Evolutionary conservation across 306 rosid species (phyloP), one percentile per base, ranked within the genome.

Genomic region (Begonia peltatifolia): DNA sequence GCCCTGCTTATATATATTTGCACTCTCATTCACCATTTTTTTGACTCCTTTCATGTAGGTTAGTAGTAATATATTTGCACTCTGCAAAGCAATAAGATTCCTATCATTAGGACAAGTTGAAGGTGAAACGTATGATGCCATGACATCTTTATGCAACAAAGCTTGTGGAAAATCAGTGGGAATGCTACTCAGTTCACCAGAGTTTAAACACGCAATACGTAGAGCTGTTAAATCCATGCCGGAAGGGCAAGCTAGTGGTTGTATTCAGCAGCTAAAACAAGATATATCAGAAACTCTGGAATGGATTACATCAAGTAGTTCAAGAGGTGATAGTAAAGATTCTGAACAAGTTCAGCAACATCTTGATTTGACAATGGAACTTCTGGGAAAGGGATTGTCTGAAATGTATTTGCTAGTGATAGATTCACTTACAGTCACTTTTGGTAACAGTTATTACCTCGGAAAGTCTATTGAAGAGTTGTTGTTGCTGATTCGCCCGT

Each of bases 241-340:
- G 38, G 97, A 85, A 78, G 95, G 97, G 46, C 87, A 85, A 76
- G 90, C 76, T 17, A 75, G 79, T 59, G 81, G 72, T 55, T 82
- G 73, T 69, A 61, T 85, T 65, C 71, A 64, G 50, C 79, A 74
- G 68, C 58, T 85, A 59, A 70, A 73, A 35, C 65, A 48, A 52
- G 95, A 85, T 65, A 55, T 82, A 71, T 75, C 90, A 17, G 83
- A 78, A 73, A 69, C 90, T 62, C 67, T 83, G 5, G 72, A 36
- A 66, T 85, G 97, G 97, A 57, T 85, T 61, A 80, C 67, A 66
- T 55, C 43, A 52, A 59, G 69, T 43, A 70, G 65, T 62, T 68
- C 54, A 14, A 60, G 46, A 59, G 57, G 56, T 63, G 63, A 57
- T 58, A 64, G 57, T 50, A 70, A 78, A 55, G 41, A 55, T 63